Percentiles rank a stretch among this genome's conserved stretches.
Evolutionary conservation across 306 rosid genomes (phyloP).

Genomic region (Bauhinia variegata): DNA sequence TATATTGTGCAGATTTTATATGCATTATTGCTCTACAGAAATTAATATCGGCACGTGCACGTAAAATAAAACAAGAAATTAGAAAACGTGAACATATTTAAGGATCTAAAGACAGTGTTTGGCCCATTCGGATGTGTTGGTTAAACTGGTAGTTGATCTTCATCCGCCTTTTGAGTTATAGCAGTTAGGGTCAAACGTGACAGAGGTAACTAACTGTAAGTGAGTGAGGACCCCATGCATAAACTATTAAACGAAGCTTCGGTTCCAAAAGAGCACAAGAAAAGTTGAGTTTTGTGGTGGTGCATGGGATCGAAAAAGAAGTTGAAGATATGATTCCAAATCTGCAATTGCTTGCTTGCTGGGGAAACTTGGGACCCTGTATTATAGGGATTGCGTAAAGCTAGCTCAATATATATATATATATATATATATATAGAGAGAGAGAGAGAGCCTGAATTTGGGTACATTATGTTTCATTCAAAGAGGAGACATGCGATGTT

Average conservation of each 20-base stretch:
- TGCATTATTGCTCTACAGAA: too few species aligned
- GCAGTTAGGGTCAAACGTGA: neutral
- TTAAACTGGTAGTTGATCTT: constrained; percentile 32
- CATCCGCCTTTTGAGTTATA: constrained; percentile 17
- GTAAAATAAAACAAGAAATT: too few species aligned
- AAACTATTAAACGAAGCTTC: constrained; percentile 35
- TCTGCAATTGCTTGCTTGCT: constrained; percentile 49
- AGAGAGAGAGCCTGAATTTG: constrained; percentile 30
- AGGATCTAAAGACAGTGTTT: neutral
- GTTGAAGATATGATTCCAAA: constrained; percentile 43
- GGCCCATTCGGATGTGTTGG: constrained; percentile 2
- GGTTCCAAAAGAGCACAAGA: constrained; percentile 17
- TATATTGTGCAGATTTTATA: too few species aligned
- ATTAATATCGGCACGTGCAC: too few species aligned
- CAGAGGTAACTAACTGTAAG: neutral
- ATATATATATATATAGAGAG: too few species aligned
- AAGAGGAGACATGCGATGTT: constrained; percentile 39
- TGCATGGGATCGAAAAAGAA: constrained; percentile 26
- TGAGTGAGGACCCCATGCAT: constrained; percentile 29
- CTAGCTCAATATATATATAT: too few species aligned
- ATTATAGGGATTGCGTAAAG: constrained; percentile 65
- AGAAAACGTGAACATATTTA: too few species aligned
- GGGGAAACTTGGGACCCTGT: constrained; percentile 49
- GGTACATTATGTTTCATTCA: constrained; percentile 18
- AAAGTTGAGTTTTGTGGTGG: neutral